Percentiles rank a stretch among this genome's conserved stretches.
Conservation (phyloP, 1,284 basidiomycete species). For the Tremellales sp. region DNA sequence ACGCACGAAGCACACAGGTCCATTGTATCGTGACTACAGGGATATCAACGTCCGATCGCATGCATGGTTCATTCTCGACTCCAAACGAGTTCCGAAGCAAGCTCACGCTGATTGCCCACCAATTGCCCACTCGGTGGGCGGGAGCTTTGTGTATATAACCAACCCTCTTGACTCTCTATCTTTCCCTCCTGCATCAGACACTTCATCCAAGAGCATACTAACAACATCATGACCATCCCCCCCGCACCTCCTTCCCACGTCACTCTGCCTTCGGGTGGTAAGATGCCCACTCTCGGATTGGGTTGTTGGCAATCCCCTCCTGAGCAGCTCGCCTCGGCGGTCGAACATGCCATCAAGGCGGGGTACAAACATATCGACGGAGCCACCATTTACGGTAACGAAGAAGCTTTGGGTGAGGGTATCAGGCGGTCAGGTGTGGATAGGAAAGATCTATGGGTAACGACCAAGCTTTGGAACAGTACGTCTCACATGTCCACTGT, state of each 20-base stretch:
- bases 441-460: slow-evolving; percentile 76
- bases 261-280: slow-evolving; percentile 8
- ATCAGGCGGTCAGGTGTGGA: slow-evolving; percentile 69
- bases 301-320: slow-evolving; percentile 12
- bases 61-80: no score
- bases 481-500: not conserved
- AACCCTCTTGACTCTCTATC: not conserved
- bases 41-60: no score
- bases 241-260: slow-evolving; percentile 1
- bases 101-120: not conserved
- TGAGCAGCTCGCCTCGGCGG: slow-evolving; percentile 15
- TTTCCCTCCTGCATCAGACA: not conserved
- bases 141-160: not conserved
- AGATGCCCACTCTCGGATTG: slow-evolving; percentile 10
- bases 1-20: no score
- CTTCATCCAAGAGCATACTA: no score
- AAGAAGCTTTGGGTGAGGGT: slow-evolving; percentile 63
- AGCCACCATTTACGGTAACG: slow-evolving; percentile 68
- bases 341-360: slow-evolving; percentile 19
- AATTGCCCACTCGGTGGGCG: not conserved
- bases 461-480: slow-evolving; percentile 55
- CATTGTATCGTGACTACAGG: no score
- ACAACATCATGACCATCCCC: not conserved
- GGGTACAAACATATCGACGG: slow-evolving; percentile 69
- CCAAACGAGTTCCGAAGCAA: no score